Evolutionary conservation across 2,329 filamentous ascomycete genomes (phyloP), one percentile per base, ranked within the genome.

Genomic region (Fusarium incarnatum): DNA sequence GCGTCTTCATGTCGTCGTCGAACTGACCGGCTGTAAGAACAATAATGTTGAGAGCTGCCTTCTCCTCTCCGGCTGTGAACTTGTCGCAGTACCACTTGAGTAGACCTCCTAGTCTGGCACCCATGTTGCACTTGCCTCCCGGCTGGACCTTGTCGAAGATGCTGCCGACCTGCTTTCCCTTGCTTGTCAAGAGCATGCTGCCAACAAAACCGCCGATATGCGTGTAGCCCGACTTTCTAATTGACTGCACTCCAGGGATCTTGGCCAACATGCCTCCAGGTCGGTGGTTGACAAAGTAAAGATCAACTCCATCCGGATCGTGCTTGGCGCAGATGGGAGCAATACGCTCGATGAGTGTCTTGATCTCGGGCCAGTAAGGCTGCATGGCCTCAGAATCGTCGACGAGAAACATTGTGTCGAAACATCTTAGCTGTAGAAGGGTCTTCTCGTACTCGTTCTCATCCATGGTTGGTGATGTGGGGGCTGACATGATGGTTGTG

Each of bases 21-120:
- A 63, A 63, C n/a, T 46, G 18, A 3, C 60, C 60, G 10, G 60
- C 60, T 25, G 60, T 63, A 6, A 63, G 47, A 0, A 63, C 58
- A 10, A 62, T 47, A 2, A 63, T 63, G 13, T 63, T 63, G 34
- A 63, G 60, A 30, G 60, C 60, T 1, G 60, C 60, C 22, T 63
- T 62, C 16, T 63, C 60, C 10, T 63, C 60, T 18, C 60, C 60
- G 13, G 32, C 57, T 2, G 57, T 62, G 28, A 56, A 63, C 27
- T 63, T 63, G 15, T 63, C 60, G 27, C 60, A 63, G 42, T 63
- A 63, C 60, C 60, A 63, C 34, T 63, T 63, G 13, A 63, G 60
- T 18, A 63, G 22, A n/a, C 57, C 42, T 5, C 60, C 60, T 3
- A 63, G 42, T 16, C 60, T 55, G 27, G 60, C 48, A 16, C 60